Conservation (phyloP, 78 protist species). For the Bodo saltans region DNA sequence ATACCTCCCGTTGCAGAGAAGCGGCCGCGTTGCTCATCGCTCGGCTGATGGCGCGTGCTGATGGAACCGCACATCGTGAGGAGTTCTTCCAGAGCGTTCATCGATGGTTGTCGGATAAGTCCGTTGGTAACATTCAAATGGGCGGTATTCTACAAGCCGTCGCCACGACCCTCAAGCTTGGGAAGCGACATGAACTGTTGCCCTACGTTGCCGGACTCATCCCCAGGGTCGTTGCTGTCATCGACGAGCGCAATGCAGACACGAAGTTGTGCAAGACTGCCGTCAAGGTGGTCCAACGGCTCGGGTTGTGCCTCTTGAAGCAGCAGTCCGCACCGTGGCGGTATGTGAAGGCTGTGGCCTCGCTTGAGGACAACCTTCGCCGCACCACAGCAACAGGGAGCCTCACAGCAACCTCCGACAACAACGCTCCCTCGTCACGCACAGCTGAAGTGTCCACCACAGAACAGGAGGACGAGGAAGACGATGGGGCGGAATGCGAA, state of each 20-base stretch:
- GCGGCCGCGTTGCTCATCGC: slow-evolving; percentile 55
- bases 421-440: neutral
- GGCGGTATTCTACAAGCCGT: slow-evolving; percentile 54
- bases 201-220: neutral
- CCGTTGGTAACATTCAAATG: neutral
- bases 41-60: slow-evolving; percentile 61
- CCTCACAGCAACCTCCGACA: neutral
- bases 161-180: slow-evolving; percentile 56
- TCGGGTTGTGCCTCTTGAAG: slow-evolving; percentile 68
- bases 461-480: neutral
- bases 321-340: slow-evolving; percentile 80
- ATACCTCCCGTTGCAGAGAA: slow-evolving; percentile 50
- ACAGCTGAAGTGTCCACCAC: neutral
- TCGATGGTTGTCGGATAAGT: neutral
- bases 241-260: neutral
- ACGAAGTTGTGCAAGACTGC: slow-evolving; percentile 29
- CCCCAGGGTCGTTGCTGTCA: neutral
- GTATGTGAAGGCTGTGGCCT: slow-evolving; percentile 51
- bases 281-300: slow-evolving; percentile 72
- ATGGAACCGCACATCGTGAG: slow-evolving; percentile 23
- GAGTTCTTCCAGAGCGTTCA: slow-evolving; percentile 38
- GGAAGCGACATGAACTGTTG: slow-evolving; percentile 57
- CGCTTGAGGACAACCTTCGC: slow-evolving; percentile 8
- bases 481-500: slow-evolving; percentile 20
- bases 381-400: neutral